A percentile compares a stretch with the other conserved stretches of the same genome.
These are phyloP conservation scores for Omphalotus guepiniiformis DNA, from an alignment of 768 basidiomycete species.

Conservation along the genomic window DNA sequence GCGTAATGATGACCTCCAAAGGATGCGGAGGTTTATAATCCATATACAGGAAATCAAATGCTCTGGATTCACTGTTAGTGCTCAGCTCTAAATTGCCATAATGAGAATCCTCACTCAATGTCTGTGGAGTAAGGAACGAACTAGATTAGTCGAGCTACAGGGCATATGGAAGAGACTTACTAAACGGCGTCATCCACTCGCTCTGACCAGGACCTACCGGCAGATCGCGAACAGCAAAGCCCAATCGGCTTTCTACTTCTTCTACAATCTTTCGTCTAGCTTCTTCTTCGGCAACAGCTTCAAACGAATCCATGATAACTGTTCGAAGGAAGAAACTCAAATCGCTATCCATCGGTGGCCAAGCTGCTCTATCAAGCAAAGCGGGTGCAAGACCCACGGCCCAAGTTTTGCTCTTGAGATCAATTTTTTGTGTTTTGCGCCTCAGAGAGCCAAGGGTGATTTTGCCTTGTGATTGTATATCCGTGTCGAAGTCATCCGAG, in stretches of 20 bases:
- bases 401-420: conserved; percentile 36
- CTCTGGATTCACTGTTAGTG: conserved; percentile 36
- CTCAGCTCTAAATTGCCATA: background rate
- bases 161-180: conserved; percentile 41
- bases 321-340: conserved; percentile 79
- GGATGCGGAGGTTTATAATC: conserved; percentile 87
- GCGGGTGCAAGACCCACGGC: conserved; percentile 71
- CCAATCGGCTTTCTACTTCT: conserved; percentile 75
- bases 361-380: conserved; percentile 67
- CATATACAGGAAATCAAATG: conserved; percentile 86
- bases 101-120: conserved; percentile 27
- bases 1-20: conserved; percentile 67
- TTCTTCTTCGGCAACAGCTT: conserved; percentile 29
- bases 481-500: conserved; percentile 44
- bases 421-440: conserved; percentile 23
- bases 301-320: conserved; percentile 80
- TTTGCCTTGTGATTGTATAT: conserved; percentile 14
- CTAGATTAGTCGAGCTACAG: background rate
- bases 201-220: conserved; percentile 59
- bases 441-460: conserved; percentile 23
- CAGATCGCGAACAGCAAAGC: conserved; percentile 80
- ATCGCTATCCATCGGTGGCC: conserved; percentile 87
- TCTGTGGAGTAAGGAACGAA: conserved; percentile 15
- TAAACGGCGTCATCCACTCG: conserved; percentile 78
- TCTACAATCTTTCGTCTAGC: conserved; percentile 32